A percentile compares a stretch with the other conserved stretches of the same genome.
Conservation (phyloP, 208 protist species). For the Leishmania gerbilli region DNA sequence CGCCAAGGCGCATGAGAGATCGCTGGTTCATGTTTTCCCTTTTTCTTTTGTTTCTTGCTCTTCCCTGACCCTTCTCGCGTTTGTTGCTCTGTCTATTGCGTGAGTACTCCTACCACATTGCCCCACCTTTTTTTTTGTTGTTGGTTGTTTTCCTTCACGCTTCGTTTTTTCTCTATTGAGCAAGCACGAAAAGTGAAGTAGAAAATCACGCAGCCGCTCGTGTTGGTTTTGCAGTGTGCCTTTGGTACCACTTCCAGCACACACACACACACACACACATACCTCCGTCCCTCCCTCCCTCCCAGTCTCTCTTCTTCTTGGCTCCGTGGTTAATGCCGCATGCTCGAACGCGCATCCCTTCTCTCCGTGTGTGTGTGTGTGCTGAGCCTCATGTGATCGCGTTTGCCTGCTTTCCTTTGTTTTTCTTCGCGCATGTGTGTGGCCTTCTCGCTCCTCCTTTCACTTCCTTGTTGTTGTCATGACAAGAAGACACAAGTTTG, state of each 20-base stretch:
- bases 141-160: background rate
- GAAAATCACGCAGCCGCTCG: background rate
- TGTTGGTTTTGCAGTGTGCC: background rate
- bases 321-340: background rate
- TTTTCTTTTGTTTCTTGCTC: background rate
- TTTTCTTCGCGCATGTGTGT: background rate
- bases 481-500: background rate
- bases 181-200: background rate
- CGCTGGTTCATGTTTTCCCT: background rate
- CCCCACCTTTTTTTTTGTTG: background rate
- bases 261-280: no score
- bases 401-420: background rate
- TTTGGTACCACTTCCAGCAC: background rate
- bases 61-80: background rate
- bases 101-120: background rate
- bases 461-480: background rate
- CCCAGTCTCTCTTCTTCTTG: background rate
- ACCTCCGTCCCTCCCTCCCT: background rate
- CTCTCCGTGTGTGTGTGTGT: background rate
- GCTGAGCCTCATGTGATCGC: background rate
- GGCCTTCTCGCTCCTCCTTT: background rate
- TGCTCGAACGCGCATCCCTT: background rate
- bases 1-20: background rate
- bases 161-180: background rate
- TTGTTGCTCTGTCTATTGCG: background rate